Percentiles rank a stretch among this genome's conserved stretches.
These are phyloP conservation scores for Zygoascus tannicola DNA, from an alignment of 805 yeast species.

Conservation along the genomic window DNA sequence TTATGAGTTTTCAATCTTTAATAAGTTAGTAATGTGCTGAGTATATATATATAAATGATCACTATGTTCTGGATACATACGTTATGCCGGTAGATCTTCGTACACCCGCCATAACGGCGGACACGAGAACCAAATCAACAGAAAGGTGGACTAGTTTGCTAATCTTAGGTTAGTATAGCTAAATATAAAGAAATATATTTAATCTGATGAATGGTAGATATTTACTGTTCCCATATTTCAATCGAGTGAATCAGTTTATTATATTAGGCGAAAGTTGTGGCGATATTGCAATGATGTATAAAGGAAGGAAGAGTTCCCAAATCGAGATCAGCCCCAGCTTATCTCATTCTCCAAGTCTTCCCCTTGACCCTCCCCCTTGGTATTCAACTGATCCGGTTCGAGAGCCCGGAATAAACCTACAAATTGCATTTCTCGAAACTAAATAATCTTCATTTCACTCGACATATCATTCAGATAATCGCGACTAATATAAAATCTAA, in stretches of 20 bases:
- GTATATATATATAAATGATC: neutral
- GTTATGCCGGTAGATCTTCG: slow-evolving; percentile 73
- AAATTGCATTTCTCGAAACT: too few relatives aligned
- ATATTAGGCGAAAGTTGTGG: too few relatives aligned
- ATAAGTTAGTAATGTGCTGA: neutral
- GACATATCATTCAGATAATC: too few relatives aligned
- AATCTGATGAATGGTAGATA: neutral
- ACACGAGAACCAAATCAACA: slow-evolving; percentile 65
- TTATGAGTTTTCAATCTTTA: slow-evolving; percentile 36
- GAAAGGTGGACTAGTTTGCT: slow-evolving; percentile 65
- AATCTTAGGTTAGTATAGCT: slow-evolving; percentile 29
- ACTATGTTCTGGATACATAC: slow-evolving; percentile 21
- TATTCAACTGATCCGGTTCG: too few relatives aligned
- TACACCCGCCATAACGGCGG: slow-evolving; percentile 78
- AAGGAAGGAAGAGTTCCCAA: too few relatives aligned
- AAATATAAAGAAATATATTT: neutral
- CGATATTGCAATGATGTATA: too few relatives aligned
- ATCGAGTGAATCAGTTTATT: neutral
- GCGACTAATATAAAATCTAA: too few relatives aligned
- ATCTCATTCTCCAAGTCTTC: too few relatives aligned
- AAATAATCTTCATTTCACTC: too few relatives aligned
- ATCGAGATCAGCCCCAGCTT: too few relatives aligned
- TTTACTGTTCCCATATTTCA: slow-evolving; percentile 15
- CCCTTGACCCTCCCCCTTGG: too few relatives aligned
- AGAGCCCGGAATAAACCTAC: too few relatives aligned